These are phyloP conservation scores for Penicillium sp. DNA, from an alignment of 2,329 filamentous ascomycete genomes.

Conservation along the genomic window DNA sequence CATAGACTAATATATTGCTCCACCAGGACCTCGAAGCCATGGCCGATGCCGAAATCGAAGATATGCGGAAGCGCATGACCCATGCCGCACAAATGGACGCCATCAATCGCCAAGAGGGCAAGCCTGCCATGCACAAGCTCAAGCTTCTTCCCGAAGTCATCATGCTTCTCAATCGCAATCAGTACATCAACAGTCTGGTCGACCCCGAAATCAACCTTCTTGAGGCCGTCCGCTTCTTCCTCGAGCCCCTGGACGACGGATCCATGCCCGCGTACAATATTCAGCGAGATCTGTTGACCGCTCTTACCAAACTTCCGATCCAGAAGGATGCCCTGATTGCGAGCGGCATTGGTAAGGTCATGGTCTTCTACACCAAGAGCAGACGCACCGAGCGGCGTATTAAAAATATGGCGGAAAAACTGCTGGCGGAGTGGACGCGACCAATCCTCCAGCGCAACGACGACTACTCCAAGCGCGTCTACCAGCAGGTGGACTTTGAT, in stretches of 20 bases:
- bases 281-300: conserved; percentile 85
- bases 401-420: conserved; percentile 85
- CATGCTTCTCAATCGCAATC: conserved; percentile 80
- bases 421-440: conserved; percentile 93
- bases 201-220: conserved; percentile 94
- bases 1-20: neutral
- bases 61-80: conserved; percentile 85
- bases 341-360: conserved; percentile 91
- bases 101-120: conserved; percentile 66
- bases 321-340: conserved; percentile 85
- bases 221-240: conserved; percentile 92
- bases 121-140: conserved; percentile 86
- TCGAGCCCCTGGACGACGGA: conserved; percentile 90
- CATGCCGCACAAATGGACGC: conserved; percentile 83
- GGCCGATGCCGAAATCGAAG: conserved; percentile 82
- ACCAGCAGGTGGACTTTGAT: conserved; percentile 55
- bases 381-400: conserved; percentile 81
- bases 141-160: conserved; percentile 89
- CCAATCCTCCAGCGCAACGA: conserved; percentile 90
- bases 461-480: conserved; percentile 80
- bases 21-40: conserved; percentile 76
- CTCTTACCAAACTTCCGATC: conserved; percentile 73
- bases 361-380: conserved; percentile 94
- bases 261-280: conserved; percentile 95
- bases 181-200: conserved; percentile 70